Percentiles rank a stretch among this genome's conserved stretches.
phyloP scores from a whole-genome alignment of 768 basidiomycete species.

The Thelephora ganbajun region DNA sequence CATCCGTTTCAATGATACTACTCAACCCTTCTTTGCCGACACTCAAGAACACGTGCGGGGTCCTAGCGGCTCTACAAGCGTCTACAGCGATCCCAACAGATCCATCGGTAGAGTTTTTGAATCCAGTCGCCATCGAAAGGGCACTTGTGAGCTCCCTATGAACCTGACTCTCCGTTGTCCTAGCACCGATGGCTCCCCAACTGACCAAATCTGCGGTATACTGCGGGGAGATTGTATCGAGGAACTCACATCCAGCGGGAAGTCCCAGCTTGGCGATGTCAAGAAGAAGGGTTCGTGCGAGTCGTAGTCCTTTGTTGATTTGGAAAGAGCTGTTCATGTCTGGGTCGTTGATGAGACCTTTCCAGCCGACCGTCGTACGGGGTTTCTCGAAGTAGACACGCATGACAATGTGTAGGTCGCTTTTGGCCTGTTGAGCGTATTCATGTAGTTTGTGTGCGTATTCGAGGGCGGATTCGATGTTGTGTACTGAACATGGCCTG shows the following conservation, averaged over 20 bases:
- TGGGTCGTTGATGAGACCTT: constrained; percentile 96
- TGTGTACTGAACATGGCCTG: constrained; percentile 92
- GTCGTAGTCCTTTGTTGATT: constrained; percentile 90
- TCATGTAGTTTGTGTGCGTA: constrained; percentile 70
- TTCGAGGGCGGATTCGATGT: constrained; percentile 71
- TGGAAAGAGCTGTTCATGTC: constrained; percentile 88
- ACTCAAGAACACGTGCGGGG: constrained; percentile 88
- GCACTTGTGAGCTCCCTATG: constrained; percentile 81
- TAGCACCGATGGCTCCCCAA: constrained; percentile 94
- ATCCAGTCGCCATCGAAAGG: constrained; percentile 92
- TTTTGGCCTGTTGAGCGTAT: constrained; percentile 69
- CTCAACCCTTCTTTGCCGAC: constrained; percentile 95
- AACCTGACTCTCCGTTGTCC: constrained; percentile 87
- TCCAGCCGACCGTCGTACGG: constrained; percentile 96
- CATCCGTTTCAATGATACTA: constrained; percentile 91
- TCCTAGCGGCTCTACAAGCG: constrained; percentile 84
- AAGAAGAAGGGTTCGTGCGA: constrained; percentile 75
- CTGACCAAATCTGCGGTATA: constrained; percentile 89
- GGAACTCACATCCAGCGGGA: constrained; percentile 93
- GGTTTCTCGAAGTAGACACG: constrained; percentile 98
- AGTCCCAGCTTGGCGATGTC: constrained; percentile 85
- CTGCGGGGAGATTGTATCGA: constrained; percentile 67
- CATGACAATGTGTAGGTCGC: constrained; percentile 92
- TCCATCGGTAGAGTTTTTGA: constrained; percentile 98
- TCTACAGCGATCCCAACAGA: constrained; percentile 85